A percentile compares a stretch with the other conserved stretches of the same genome.
Evolutionary conservation across 192 early-diverging fungal species (phyloP).

Genomic region (Pilaira anomala): DNA sequence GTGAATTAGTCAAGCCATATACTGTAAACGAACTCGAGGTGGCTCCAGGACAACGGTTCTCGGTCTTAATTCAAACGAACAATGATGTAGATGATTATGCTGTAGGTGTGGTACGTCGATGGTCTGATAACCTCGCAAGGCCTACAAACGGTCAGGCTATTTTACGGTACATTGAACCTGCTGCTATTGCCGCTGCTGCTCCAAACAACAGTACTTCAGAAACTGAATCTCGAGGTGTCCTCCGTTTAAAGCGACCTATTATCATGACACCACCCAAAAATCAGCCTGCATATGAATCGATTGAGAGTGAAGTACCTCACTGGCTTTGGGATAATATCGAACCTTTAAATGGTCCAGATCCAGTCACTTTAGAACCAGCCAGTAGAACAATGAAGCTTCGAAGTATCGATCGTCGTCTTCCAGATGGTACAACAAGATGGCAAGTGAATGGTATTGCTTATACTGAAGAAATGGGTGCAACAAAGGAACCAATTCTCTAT

Average conservation of each 20-base stretch:
- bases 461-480: background rate
- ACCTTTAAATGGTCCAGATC: constrained; percentile 12
- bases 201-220: background rate
- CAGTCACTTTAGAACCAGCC: constrained; percentile 1
- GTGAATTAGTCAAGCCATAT: constrained; percentile 40
- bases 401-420: background rate
- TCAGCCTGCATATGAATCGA: background rate
- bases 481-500: constrained; percentile 10
- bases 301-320: background rate
- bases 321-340: constrained; percentile 31
- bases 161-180: constrained; percentile 21
- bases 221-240: background rate
- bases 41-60: constrained; percentile 48
- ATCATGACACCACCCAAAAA: background rate
- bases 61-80: constrained; percentile 40
- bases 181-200: too few relatives aligned
- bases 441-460: constrained; percentile 27
- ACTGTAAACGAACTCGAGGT: constrained; percentile 35
- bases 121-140: constrained; percentile 16
- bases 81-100: constrained; percentile 29
- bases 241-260: background rate
- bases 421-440: constrained; percentile 20
- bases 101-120: constrained; percentile 21
- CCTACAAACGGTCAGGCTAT: constrained; percentile 24
- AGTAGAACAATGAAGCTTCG: constrained; percentile 21